phyloP scores from a whole-genome alignment of 2,329 filamentous ascomycete species.

The Aspergillus luchuensis region DNA sequence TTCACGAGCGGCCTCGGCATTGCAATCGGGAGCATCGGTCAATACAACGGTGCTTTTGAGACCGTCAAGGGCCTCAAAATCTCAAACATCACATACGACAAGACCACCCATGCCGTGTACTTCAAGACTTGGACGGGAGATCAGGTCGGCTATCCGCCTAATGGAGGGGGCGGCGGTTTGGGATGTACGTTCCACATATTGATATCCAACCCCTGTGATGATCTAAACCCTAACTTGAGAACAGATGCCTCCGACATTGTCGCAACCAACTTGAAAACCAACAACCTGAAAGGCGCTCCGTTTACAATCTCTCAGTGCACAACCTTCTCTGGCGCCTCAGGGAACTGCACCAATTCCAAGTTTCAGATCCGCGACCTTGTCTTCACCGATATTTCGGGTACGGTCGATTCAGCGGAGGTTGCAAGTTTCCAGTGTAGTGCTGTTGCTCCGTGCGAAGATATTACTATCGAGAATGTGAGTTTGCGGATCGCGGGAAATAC shows the following conservation, averaged over 20 bases:
- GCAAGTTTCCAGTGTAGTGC: slow-evolving; percentile 37
- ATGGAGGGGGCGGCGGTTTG: slow-evolving; percentile 60
- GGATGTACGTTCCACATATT: slow-evolving; percentile 47
- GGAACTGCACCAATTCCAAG: slow-evolving; percentile 43
- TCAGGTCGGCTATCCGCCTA: slow-evolving; percentile 55
- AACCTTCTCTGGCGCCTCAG: slow-evolving; percentile 36
- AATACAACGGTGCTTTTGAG: slow-evolving; percentile 54
- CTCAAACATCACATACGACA: slow-evolving; percentile 50
- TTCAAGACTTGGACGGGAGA: slow-evolving; percentile 63
- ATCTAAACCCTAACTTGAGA: not conserved
- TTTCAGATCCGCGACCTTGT: slow-evolving; percentile 44
- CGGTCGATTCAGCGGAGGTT: slow-evolving; percentile 20
- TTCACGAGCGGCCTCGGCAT: slow-evolving; percentile 56
- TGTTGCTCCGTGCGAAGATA: slow-evolving; percentile 29
- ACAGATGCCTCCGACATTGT: slow-evolving; percentile 38
- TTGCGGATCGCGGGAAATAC: slow-evolving; percentile 23
- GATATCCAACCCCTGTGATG: no score
- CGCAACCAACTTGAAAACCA: slow-evolving; percentile 38
- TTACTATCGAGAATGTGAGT: slow-evolving; percentile 23
- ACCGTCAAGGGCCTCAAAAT: slow-evolving; percentile 54
- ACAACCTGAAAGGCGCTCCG: slow-evolving; percentile 30
- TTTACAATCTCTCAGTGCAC: slow-evolving; percentile 47
- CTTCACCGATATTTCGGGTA: slow-evolving; percentile 24
- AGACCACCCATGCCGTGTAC: slow-evolving; percentile 53
- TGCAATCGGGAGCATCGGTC: slow-evolving; percentile 61